A percentile compares a stretch with the other conserved stretches of the same genome.
phyloP scores from a whole-genome alignment of 495 filamentous ascomycete genomes.

The Daldinia caldariorum region DNA sequence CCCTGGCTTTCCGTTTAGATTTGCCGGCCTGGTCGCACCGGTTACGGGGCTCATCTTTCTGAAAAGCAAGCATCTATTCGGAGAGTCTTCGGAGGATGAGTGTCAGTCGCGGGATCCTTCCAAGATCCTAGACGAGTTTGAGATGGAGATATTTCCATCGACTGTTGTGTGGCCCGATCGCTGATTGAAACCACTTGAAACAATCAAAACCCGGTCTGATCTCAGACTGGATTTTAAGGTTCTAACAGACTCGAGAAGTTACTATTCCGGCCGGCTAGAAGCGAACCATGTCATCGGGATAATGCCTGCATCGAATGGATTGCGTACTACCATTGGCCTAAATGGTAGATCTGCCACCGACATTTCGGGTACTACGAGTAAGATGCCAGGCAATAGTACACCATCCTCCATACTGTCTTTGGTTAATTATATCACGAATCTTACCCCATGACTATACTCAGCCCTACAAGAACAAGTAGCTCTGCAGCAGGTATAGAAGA shows the following conservation, averaged over 20 bases:
- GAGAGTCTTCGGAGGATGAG: not conserved
- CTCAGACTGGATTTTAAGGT: not conserved
- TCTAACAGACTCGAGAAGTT: conserved; percentile 7
- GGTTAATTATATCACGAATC: not conserved
- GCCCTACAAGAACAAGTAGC: not conserved
- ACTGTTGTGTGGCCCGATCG: not conserved
- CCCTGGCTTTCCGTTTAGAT: not conserved
- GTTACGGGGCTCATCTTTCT: not conserved
- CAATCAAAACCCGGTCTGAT: not conserved
- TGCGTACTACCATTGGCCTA: conserved; percentile 11
- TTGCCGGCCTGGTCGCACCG: not conserved
- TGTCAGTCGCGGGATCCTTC: too few relatives aligned
- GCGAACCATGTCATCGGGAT: conserved; percentile 16
- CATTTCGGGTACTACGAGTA: conserved; percentile 11
- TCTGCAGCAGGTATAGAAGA: conserved; percentile 6
- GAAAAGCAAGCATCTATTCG: not conserved
- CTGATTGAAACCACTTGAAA: not conserved
- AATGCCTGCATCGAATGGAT: conserved; percentile 18
- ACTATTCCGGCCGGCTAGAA: conserved; percentile 25
- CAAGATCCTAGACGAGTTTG: too few relatives aligned
- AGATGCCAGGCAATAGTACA: conserved; percentile 3
- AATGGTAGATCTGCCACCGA: conserved; percentile 11
- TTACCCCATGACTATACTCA: not conserved
- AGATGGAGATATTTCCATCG: not conserved
- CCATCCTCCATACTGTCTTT: not conserved